Percentiles rank a stretch among this genome's conserved stretches.
These are phyloP conservation scores for Neurospora hispaniola DNA, from an alignment of 495 filamentous ascomycete genomes.

Conservation along the genomic window DNA sequence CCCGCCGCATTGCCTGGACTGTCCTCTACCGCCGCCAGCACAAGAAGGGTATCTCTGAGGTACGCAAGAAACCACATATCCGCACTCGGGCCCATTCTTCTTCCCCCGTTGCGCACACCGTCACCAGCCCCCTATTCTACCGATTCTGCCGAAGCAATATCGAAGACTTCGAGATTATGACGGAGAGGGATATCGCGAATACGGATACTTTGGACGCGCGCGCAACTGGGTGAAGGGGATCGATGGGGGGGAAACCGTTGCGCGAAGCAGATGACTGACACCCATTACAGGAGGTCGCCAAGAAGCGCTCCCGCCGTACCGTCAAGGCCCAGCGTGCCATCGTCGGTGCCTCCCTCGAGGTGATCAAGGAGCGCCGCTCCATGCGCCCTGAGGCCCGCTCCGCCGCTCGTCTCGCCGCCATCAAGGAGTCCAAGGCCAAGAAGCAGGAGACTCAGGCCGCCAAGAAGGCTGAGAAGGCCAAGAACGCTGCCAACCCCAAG, in stretches of 20 bases:
- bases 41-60: slow-evolving; percentile 99
- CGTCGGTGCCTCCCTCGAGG: slow-evolving; percentile 96
- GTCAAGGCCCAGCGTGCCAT: slow-evolving; percentile 98
- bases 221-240: not conserved
- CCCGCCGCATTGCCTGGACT: slow-evolving; percentile 97
- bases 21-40: slow-evolving; percentile 95
- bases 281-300: slow-evolving; percentile 79
- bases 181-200: not conserved
- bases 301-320: slow-evolving; percentile 97
- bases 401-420: slow-evolving; percentile 82
- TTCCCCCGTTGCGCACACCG: slow-evolving; percentile 7
- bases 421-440: slow-evolving; percentile 97
- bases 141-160: not conserved
- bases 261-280: slow-evolving; percentile 31
- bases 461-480: slow-evolving; percentile 99
- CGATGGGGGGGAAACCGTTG: not conserved
- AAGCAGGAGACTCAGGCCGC: slow-evolving; percentile 70
- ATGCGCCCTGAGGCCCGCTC: slow-evolving; percentile 88
- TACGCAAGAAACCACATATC: slow-evolving; percentile 40
- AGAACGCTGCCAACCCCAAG: slow-evolving; percentile 62
- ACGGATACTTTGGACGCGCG: not conserved
- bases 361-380: slow-evolving; percentile 97
- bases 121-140: not conserved
- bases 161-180: not conserved
- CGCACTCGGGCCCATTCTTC: not conserved